Evolutionary conservation across 805 yeast genomes (phyloP), one percentile per base, ranked within the genome.

Genomic region (Metschnikowia colocasiae): DNA sequence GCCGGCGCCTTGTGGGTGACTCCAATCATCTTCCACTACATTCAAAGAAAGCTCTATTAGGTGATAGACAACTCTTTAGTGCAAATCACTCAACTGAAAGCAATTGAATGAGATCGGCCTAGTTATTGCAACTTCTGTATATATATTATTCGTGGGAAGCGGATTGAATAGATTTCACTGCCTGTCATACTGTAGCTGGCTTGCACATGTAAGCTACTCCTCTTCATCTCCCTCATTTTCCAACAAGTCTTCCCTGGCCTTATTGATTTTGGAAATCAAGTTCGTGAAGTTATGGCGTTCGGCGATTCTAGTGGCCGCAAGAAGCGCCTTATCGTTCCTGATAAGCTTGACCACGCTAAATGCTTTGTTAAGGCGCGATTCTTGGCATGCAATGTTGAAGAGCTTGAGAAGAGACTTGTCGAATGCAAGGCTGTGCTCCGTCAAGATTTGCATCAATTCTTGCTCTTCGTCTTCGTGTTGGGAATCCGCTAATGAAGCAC

Each of bases 241-340:
- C 33, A 63, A 54, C 46, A 71, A 59, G 4, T 60, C 66, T 46
- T 71, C 75, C 49, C 76, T 59, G 23, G 71, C 59, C 52, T 62
- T 62, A 23, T 65, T 65, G 45, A 73, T 67, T 50, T 68, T 69
- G 32, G 51, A 57, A 6, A 73, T 72, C 49, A 73, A 63, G 33
- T 64, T 67, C 13, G 57, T 47, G 43, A 62, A 69, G 47, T 65
- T 71, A 54, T 68, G 64, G 49, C 96, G 76, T 59, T 87, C 87
- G 0, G 96, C 89, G 46, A 92, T 87, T 65, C 85, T 85, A 12
- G 80, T 71, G 1, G 97, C 96, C 0, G 97, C 97, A 46, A 75
- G 76, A 52, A 91, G 68, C 2, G 96, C 95, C 55, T 85, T 82
- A 51, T 86, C 92, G 54, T 82, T 85, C 55, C 81, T 80, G 56